These are phyloP conservation scores for Carnegiea gigantea DNA, from an alignment of 179 eudicot genomes.

Conservation along the genomic window DNA sequence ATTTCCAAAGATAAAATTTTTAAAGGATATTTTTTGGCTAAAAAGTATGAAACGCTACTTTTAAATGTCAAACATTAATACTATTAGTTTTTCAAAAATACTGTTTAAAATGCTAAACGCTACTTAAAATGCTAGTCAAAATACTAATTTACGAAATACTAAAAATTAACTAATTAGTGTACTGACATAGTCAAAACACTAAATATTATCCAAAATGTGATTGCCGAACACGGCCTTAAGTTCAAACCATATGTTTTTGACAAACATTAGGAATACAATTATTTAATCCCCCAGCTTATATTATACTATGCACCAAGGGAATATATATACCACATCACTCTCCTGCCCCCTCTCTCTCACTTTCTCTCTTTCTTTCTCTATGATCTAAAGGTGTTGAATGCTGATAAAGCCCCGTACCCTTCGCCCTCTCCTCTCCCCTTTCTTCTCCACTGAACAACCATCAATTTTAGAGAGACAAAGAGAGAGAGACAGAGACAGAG, in stretches of 20 bases:
- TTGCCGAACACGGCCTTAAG: background rate
- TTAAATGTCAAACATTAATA: too few species aligned
- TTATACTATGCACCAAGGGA: background rate
- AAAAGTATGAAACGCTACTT: too few species aligned
- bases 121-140: too few species aligned
- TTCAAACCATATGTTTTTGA: slow-evolving; percentile 6
- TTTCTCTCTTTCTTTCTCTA: background rate
- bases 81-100: too few species aligned
- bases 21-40: too few species aligned
- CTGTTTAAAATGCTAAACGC: too few species aligned
- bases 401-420: slow-evolving; percentile 32
- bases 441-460: slow-evolving; percentile 1
- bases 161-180: too few species aligned
- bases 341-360: background rate
- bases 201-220: too few species aligned
- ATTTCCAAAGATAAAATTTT: too few species aligned
- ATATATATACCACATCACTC: slow-evolving; percentile 10
- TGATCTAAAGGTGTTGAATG: background rate
- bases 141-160: too few species aligned
- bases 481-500: too few species aligned
- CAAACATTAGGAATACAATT: background rate
- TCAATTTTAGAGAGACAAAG: slow-evolving; percentile 7
- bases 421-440: slow-evolving; percentile 31
- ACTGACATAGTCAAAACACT: too few species aligned
- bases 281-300: background rate